These are phyloP conservation scores for Penicillium maclennaniae DNA, from an alignment of 495 filamentous ascomycete species.

Conservation along the genomic window DNA sequence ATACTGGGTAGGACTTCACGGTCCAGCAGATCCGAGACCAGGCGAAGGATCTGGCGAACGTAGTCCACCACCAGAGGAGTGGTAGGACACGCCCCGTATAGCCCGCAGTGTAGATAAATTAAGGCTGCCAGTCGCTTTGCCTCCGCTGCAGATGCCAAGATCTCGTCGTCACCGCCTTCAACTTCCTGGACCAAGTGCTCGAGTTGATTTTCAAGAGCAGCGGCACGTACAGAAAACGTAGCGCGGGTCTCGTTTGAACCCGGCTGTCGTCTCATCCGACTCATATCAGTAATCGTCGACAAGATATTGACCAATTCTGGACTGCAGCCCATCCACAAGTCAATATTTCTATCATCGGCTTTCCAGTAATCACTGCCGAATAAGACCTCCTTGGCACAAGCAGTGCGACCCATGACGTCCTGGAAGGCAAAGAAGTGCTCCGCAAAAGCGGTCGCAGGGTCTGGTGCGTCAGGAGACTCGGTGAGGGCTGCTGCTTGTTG, in stretches of 20 bases:
- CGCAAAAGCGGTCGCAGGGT: constrained; percentile 35
- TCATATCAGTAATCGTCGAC: constrained; percentile 42
- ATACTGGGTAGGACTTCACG: constrained; percentile 29
- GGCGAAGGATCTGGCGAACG: constrained; percentile 32
- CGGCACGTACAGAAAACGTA: constrained; percentile 27
- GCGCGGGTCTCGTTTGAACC: constrained; percentile 20
- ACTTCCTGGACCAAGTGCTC: constrained; percentile 35
- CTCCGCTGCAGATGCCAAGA: constrained; percentile 34
- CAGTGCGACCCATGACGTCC: constrained; percentile 47
- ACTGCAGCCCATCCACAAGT: constrained; percentile 47
- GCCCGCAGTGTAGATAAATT: constrained; percentile 40
- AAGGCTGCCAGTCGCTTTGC: constrained; percentile 41
- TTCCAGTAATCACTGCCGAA: constrained; percentile 45
- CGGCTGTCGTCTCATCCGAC: constrained; percentile 29
- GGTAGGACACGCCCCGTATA: constrained; percentile 37
- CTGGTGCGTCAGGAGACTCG: constrained; percentile 5
- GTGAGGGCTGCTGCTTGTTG: constrained; percentile 20
- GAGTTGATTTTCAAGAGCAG: constrained; percentile 28
- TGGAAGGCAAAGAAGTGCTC: constrained; percentile 48
- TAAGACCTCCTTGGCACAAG: constrained; percentile 37
- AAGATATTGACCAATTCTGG: constrained; percentile 40
- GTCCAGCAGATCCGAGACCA: constrained; percentile 34
- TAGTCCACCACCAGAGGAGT: constrained; percentile 35
- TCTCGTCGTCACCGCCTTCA: constrained; percentile 28
- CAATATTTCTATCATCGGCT: constrained; percentile 32